Evolutionary conservation across 2,329 filamentous ascomycete genomes (phyloP), one percentile per base, ranked within the genome.

Genomic region (Aspergillus tubingensis): DNA sequence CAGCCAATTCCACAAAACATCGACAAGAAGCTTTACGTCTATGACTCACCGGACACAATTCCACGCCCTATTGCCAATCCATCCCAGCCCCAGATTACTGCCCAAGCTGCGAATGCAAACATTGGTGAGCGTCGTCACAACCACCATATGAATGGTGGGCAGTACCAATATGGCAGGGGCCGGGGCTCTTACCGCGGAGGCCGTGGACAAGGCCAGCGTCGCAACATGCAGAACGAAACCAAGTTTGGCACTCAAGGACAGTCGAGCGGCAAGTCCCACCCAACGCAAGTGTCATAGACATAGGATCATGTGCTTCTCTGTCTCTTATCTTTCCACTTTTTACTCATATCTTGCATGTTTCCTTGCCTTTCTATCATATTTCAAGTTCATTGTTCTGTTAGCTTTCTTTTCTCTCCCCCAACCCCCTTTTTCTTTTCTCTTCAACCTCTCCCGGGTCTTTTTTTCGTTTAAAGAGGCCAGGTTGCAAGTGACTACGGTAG

Each of bases 1-100:
- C 91, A 95, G 74, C 89, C 95, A n/a, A 99, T 99, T 71, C 95
- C 95, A 17, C 85, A 88, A 55, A 90, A 87, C 68, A 99, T 99
- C 67, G 95, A 99, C 82, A 98, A 97, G 85, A 96, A 91, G 65
- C 87, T 99, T 39, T 99, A 99, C 75, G 95, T 99, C 54, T 99
- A 99, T 77, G 96, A 99, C 65, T 91, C 93, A 64, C 95, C 95
- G 0, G 94, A 99, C 72, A 94, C 85, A 60, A 98, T 99, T 70
- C 95, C 96, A 54, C 88, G 93, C 36, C 95, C 95, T 3, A 85
- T 89, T 63, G 83, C 85, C 58, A 86, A 83, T 73, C 77, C 83
- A 23, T 76, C 78, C n/a, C 69, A 74, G 43, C 72, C 71, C 23
- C 66, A 67, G 44, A 43, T 67, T 49, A 59, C 63, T 50, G 54